phyloP scores from a whole-genome alignment of 2,329 filamentous ascomycete species.

The Penicillium thymicola region DNA sequence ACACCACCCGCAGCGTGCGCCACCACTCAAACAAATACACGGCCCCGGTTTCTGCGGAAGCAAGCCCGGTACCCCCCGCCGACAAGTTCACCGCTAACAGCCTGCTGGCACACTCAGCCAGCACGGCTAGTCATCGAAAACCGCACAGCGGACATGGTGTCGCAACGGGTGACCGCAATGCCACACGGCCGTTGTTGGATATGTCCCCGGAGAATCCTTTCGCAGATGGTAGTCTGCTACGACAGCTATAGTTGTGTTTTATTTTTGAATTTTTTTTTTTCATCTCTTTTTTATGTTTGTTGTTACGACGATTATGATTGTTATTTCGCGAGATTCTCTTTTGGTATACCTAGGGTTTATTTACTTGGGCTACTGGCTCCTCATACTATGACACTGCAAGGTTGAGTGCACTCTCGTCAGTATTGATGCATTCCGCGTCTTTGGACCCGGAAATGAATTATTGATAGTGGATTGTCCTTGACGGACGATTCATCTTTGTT shows the following conservation, averaged over 20 bases:
- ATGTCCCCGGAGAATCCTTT: constrained; percentile 42
- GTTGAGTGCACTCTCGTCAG: not conserved
- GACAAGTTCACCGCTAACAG: constrained; percentile 37
- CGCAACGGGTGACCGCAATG: constrained; percentile 40
- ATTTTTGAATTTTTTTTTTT: not conserved
- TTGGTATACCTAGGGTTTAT: not conserved
- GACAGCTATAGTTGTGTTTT: constrained; percentile 23
- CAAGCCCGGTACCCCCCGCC: constrained; percentile 10
- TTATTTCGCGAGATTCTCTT: not conserved
- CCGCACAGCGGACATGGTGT: constrained; percentile 37
- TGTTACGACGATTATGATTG: not conserved
- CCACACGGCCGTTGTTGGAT: constrained; percentile 44
- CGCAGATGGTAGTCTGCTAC: constrained; percentile 45
- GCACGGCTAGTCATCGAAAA: constrained; percentile 11
- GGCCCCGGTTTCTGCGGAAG: constrained; percentile 9
- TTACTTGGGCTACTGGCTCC: not conserved
- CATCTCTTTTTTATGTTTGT: not conserved
- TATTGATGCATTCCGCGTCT: not conserved
- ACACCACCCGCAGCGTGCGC: constrained; percentile 33
- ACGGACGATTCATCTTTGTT: not conserved
- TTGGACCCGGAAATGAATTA: not conserved
- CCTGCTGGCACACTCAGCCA: constrained; percentile 33
- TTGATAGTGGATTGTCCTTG: not conserved
- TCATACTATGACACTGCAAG: not conserved
- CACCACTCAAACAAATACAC: constrained; percentile 14